A percentile compares a stretch with the other conserved stretches of the same genome.
Conservation (phyloP, 306 rosid genomes). For the Crataegus laevigata region DNA sequence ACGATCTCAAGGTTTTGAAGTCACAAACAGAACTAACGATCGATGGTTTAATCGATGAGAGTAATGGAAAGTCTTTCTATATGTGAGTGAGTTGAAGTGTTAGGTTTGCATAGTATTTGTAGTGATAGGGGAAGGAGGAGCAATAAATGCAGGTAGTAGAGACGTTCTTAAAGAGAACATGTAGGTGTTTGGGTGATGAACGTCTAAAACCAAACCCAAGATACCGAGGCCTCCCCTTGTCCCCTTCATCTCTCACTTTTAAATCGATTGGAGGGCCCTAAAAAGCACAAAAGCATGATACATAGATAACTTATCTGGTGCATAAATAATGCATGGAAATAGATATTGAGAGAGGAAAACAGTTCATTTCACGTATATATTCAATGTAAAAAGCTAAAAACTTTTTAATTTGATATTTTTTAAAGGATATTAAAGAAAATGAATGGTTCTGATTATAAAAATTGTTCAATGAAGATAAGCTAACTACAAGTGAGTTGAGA, state of each 20-base stretch:
- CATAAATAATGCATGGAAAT: constrained; percentile 8
- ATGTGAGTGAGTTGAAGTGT: not conserved
- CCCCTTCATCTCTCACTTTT: constrained; percentile 18
- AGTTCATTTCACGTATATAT: not conserved
- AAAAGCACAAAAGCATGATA: not conserved
- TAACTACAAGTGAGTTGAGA: too few relatives aligned
- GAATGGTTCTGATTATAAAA: too few relatives aligned
- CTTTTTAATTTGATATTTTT: too few relatives aligned
- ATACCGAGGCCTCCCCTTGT: constrained; percentile 63
- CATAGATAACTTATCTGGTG: not conserved
- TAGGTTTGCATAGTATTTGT: constrained; percentile 24
- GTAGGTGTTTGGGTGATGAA: constrained; percentile 69
- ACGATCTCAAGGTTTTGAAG: not conserved
- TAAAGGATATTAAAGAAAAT: too few relatives aligned
- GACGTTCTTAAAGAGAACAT: constrained; percentile 75
- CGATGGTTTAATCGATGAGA: not conserved
- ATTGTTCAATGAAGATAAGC: too few relatives aligned
- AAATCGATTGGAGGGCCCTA: not conserved
- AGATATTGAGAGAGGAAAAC: not conserved
- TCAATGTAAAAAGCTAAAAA: too few relatives aligned
- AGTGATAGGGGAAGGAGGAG: constrained; percentile 12
- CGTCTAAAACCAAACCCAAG: constrained; percentile 41
- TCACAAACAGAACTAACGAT: not conserved
- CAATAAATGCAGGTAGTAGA: constrained; percentile 54
- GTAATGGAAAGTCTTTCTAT: not conserved